Evolutionary conservation across 2,329 filamentous ascomycete genomes (phyloP), one percentile per base, ranked within the genome.

Genomic region (Harringtonia aguacate): DNA sequence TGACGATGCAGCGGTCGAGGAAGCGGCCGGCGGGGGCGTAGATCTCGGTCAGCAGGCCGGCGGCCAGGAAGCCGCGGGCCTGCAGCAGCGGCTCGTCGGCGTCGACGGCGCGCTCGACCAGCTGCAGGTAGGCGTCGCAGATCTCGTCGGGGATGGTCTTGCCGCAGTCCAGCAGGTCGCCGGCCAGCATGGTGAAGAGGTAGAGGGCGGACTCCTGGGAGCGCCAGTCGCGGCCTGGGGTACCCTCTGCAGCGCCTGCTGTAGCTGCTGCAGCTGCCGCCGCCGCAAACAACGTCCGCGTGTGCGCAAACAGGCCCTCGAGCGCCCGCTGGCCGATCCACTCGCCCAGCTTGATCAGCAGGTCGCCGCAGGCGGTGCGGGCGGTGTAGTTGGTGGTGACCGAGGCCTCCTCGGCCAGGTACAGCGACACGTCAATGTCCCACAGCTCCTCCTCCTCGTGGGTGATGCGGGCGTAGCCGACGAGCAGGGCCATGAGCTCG

Each of bases 301-400:
- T 86, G 61, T 88, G 84, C 13, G 77, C 75, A 47, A 89, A 79
- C 34, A 95, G 72, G 8, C 84, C 86, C 55, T 94, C 84, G 13
- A 94, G 70, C 1, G 86, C 81, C 42, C 77, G 78, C 43, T 77
- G 72, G 52, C 81, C 78, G 43, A 94, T 75, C 89, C 88, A 95
- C 61, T 95, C 89, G 39, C 86, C 86, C 47, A 95, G 71, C 65
- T 95, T 95, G 63, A 95, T 88, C 24, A 95, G 74, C 39, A 98
- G 69, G 59, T 97, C 92, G 39, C 88, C 89, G 50, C 87, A 92
- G 34, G 90, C 92, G 17, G 87, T 94, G 52, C 92, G 80, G 14
- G 92, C 86, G 0, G 92, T 95, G 65, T 97, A 98, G 61, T 97
- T 97, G 28, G 89, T 86, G 13, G 88, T 95, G 17, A 95, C 84